Evolutionary conservation across 192 early-diverging fungal genomes (phyloP).

Genomic region (Rhizophagus prolifer): DNA sequence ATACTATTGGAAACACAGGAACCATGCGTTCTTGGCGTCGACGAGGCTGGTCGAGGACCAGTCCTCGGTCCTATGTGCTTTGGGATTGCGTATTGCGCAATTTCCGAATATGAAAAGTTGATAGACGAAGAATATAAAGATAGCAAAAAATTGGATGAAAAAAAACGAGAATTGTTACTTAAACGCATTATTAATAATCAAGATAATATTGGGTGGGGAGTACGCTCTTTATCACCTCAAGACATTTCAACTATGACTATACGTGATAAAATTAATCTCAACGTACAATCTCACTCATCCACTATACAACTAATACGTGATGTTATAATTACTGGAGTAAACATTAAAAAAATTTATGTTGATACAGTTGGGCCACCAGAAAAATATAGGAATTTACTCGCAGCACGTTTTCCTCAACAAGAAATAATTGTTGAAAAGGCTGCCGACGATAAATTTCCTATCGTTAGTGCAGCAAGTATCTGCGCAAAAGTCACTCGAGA

Average conservation of each 20-base stretch:
- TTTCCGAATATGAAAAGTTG: constrained; percentile 53
- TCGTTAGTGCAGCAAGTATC: constrained; percentile 95
- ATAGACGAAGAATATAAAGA: constrained; percentile 52
- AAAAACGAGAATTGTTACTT: constrained; percentile 71
- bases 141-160: constrained; percentile 89
- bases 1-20: constrained; percentile 32
- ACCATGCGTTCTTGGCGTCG: constrained; percentile 82
- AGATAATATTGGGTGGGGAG: constrained; percentile 82
- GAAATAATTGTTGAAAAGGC: constrained; percentile 88
- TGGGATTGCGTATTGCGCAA: constrained; percentile 77
- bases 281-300: constrained; percentile 89
- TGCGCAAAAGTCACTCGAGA: constrained; percentile 92
- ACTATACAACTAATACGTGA: constrained; percentile 83
- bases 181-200: constrained; percentile 51
- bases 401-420: constrained; percentile 71
- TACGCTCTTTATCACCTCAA: constrained; percentile 79
- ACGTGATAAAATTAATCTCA: constrained; percentile 88
- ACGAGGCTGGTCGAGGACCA: constrained; percentile 97
- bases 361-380: constrained; percentile 95
- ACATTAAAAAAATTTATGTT: constrained; percentile 78
- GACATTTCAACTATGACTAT: constrained; percentile 71
- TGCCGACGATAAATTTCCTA: constrained; percentile 90
- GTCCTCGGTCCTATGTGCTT: constrained; percentile 98
- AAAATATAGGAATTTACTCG: constrained; percentile 80
- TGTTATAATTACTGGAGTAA: constrained; percentile 60